Conservation (phyloP, 768 basidiomycete genomes). For the Dioszegia crocea region DNA sequence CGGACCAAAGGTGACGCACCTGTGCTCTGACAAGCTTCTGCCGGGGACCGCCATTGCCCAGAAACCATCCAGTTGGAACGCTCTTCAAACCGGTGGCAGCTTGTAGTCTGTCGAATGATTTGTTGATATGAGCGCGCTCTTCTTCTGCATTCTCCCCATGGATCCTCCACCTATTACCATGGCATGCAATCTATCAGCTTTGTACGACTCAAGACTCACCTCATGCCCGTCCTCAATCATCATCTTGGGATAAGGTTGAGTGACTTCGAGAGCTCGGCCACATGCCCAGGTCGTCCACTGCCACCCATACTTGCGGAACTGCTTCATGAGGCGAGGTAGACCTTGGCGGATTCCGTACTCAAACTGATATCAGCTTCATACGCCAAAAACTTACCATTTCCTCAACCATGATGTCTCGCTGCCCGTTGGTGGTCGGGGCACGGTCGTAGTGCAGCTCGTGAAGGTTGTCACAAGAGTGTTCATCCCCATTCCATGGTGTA, state of each 20-base stretch:
- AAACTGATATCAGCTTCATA: slow-evolving; percentile 15
- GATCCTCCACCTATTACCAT: slow-evolving; percentile 35
- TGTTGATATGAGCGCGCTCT: slow-evolving; percentile 24
- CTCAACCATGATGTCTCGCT: slow-evolving; percentile 28
- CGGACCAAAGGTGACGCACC: slow-evolving; percentile 6
- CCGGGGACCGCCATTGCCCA: slow-evolving; percentile 14
- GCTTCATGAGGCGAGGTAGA: slow-evolving; percentile 26
- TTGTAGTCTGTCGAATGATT: slow-evolving; percentile 35
- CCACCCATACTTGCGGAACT: slow-evolving; percentile 28
- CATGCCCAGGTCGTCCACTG: slow-evolving; percentile 32
- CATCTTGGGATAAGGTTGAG: slow-evolving; percentile 22
- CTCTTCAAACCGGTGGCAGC: slow-evolving; percentile 23
- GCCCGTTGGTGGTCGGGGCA: slow-evolving; percentile 12
- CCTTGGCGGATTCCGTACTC: slow-evolving; percentile 34
- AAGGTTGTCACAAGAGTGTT: slow-evolving; percentile 16
- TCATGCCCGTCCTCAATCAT: slow-evolving; percentile 28
- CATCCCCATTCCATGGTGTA: slow-evolving; percentile 36
- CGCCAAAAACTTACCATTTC: slow-evolving; percentile 20
- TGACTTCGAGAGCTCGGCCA: slow-evolving; percentile 25
- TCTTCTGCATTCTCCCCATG: slow-evolving; percentile 17
- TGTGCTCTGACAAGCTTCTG: slow-evolving; percentile 21
- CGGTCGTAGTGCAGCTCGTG: slow-evolving; percentile 30
- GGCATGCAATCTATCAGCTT: slow-evolving; percentile 26
- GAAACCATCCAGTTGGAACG: slow-evolving; percentile 33
- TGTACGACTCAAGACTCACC: slow-evolving; percentile 3